These are phyloP conservation scores for Taxillus chinensis DNA, from an alignment of 164 flowering plant species.

Conservation along the genomic window DNA sequence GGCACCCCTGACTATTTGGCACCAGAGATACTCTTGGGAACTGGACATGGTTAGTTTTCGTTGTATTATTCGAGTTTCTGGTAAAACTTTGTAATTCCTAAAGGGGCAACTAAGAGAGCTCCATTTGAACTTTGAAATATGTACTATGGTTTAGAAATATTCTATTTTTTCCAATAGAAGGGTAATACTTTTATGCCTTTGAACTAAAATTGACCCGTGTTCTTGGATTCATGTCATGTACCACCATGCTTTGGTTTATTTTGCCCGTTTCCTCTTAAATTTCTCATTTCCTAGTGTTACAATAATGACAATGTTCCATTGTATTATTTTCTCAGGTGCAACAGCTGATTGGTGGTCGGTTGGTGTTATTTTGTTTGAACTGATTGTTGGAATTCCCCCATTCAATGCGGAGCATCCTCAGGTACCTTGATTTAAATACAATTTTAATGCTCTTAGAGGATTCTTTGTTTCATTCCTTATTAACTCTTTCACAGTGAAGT, in stretches of 20 bases:
- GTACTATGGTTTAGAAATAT: too few species aligned
- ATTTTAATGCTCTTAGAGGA: neutral
- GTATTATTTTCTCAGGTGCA: constrained; percentile 39
- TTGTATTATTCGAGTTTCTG: neutral
- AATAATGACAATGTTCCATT: neutral
- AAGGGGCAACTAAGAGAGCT: neutral
- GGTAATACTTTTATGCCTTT: too few species aligned
- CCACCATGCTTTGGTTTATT: too few species aligned
- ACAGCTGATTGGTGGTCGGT: constrained; percentile 99
- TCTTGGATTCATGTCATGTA: too few species aligned
- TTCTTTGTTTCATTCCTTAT: neutral
- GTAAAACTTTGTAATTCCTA: neutral
- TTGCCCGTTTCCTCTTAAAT: too few species aligned
- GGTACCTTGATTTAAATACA: constrained; percentile 27
- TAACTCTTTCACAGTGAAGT: neutral
- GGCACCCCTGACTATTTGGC: constrained; percentile 99
- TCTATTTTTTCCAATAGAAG: too few species aligned
- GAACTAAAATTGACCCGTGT: too few species aligned
- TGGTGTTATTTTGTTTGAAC: constrained; percentile 89
- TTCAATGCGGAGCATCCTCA: constrained; percentile 99
- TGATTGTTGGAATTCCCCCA: constrained; percentile 96
- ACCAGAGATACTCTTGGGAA: constrained; percentile 97
- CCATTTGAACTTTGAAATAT: too few species aligned
- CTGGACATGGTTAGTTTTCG: constrained; percentile 82
- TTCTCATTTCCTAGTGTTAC: too few species aligned